These are phyloP conservation scores for Moesziomyces sp. DNA, from an alignment of 1,284 basidiomycete species.

Conservation along the genomic window DNA sequence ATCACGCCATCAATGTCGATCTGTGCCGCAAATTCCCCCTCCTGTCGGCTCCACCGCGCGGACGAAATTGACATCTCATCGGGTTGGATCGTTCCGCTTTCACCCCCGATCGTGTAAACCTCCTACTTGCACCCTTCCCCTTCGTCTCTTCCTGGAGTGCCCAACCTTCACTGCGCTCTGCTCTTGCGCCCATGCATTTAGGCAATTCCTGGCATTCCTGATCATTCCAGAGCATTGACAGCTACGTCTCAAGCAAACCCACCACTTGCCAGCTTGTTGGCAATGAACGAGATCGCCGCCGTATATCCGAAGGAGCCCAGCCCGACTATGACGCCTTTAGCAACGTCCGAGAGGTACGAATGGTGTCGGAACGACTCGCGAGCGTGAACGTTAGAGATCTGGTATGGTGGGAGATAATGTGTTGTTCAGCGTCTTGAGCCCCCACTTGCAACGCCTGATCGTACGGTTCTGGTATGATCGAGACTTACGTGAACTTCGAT, in stretches of 20 bases:
- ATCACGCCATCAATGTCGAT: constrained; percentile 8
- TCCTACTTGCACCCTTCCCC: no score
- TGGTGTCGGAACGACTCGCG: constrained; percentile 68
- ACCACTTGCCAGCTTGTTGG: constrained; percentile 10
- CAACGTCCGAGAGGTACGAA: constrained; percentile 67
- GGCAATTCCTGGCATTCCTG: no score
- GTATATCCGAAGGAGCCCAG: constrained; percentile 47
- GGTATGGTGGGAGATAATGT: background rate
- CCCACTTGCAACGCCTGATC: background rate
- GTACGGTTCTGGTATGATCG: background rate
- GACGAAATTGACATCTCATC: no score
- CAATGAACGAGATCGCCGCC: constrained; percentile 29
- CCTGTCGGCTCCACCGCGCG: no score
- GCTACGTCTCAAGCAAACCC: background rate
- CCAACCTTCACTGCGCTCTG: no score
- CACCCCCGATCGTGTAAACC: no score
- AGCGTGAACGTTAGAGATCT: constrained; percentile 67
- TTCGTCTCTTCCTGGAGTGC: no score
- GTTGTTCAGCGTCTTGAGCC: background rate
- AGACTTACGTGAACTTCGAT: constrained; percentile 67
- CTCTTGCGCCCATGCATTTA: no score
- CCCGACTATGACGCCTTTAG: constrained; percentile 63
- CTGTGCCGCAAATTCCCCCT: no score
- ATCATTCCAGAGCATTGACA: no score
- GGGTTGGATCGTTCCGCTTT: no score